A percentile compares a stretch with the other conserved stretches of the same genome.
Evolutionary conservation across 2,329 filamentous ascomycete species (phyloP).

Genomic region (Nannizziopsis arthrosporioides): DNA sequence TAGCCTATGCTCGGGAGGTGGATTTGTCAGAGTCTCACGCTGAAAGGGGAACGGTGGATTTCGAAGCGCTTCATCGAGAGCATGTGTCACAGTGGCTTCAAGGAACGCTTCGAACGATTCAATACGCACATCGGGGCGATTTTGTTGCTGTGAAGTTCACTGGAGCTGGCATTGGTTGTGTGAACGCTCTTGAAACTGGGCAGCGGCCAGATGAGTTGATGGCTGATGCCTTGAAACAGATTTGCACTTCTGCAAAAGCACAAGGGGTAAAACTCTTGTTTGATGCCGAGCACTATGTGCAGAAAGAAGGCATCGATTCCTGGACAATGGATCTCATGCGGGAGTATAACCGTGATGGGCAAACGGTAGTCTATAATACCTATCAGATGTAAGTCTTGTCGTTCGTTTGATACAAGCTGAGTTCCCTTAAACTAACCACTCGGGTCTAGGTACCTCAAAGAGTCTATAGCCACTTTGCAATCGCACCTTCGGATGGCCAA

Average conservation of each 20-base stretch:
- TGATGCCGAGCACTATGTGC: constrained; percentile 44
- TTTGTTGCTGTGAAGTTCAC: constrained; percentile 53
- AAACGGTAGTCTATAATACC: constrained; percentile 44
- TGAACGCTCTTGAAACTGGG: constrained; percentile 14
- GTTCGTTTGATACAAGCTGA: background rate
- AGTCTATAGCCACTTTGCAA: constrained; percentile 35
- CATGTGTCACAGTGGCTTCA: constrained; percentile 39
- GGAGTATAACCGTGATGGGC: constrained; percentile 37
- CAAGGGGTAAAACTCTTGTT: constrained; percentile 36
- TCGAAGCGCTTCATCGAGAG: constrained; percentile 22
- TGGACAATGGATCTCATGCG: constrained; percentile 46
- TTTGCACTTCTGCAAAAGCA: constrained; percentile 8
- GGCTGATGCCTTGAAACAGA: constrained; percentile 18
- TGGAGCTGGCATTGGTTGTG: constrained; percentile 47
- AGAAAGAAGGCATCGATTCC: constrained; percentile 41
- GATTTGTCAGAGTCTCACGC: constrained; percentile 37
- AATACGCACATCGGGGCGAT: constrained; percentile 42
- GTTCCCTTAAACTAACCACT: background rate
- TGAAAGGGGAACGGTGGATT: constrained; percentile 22
- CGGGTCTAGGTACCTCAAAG: constrained; percentile 33
- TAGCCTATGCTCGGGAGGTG: constrained; percentile 45
- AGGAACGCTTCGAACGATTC: constrained; percentile 43
- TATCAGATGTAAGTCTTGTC: constrained; percentile 35
- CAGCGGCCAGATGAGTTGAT: constrained; percentile 13
- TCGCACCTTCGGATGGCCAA: constrained; percentile 37